Percentiles rank a stretch among this genome's conserved stretches.
These are phyloP conservation scores for Thelonectria rubi DNA, from an alignment of 2,329 filamentous ascomycete genomes.

Conservation along the genomic window DNA sequence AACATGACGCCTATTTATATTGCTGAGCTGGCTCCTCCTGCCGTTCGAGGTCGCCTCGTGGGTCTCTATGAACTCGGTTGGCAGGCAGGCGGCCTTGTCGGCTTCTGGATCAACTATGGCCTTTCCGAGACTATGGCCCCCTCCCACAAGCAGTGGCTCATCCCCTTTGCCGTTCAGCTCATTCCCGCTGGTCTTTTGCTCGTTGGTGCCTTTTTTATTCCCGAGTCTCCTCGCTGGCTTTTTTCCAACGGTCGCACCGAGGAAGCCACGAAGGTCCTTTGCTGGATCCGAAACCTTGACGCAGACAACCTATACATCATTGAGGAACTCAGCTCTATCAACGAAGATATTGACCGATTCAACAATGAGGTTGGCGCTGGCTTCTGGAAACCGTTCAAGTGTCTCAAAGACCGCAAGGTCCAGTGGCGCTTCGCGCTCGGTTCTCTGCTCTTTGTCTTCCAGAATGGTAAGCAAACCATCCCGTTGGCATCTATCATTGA, in stretches of 20 bases:
- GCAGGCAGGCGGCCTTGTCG: conserved; percentile 70
- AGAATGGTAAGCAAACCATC: conserved; percentile 65
- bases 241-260: conserved; percentile 69
- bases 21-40: conserved; percentile 67
- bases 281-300: conserved; percentile 71
- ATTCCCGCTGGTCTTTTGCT: conserved; percentile 72
- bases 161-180: conserved; percentile 73
- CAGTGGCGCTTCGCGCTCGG: conserved; percentile 79
- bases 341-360: conserved; percentile 74
- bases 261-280: conserved; percentile 65
- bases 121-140: conserved; percentile 60
- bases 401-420: conserved; percentile 64
- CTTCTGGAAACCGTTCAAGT: conserved; percentile 78
- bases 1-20: conserved; percentile 72
- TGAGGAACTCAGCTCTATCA: conserved; percentile 77
- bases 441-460: conserved; percentile 78
- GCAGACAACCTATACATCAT: conserved; percentile 71
- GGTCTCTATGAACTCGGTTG: conserved; percentile 74
- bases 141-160: conserved; percentile 66
- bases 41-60: conserved; percentile 70
- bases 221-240: conserved; percentile 75
- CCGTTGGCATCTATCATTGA: background rate
- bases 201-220: conserved; percentile 66
- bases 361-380: conserved; percentile 70
- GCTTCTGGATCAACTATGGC: conserved; percentile 74